These are phyloP conservation scores for Calonectria multiphialidica DNA, from an alignment of 2,329 filamentous ascomycete species.

Conservation along the genomic window DNA sequence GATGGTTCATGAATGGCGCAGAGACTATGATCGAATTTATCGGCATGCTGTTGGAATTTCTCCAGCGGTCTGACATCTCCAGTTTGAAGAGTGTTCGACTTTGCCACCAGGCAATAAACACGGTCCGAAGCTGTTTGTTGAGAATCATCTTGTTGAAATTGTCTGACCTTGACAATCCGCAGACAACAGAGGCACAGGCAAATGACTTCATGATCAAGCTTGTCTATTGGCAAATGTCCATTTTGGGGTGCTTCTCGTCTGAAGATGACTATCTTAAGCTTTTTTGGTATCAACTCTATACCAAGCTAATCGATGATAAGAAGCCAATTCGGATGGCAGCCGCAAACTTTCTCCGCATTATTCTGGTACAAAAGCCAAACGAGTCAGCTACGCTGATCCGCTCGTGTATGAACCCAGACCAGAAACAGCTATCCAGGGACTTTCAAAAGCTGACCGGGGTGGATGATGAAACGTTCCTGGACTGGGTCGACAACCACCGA, in stretches of 20 bases:
- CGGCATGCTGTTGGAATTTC: constrained; percentile 86
- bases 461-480: constrained; percentile 88
- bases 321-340: constrained; percentile 78
- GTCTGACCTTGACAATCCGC: constrained; percentile 81
- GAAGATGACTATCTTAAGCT: constrained; percentile 88
- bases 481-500: constrained; percentile 88
- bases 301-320: constrained; percentile 81
- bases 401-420: constrained; percentile 77
- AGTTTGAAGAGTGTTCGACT: constrained; percentile 89
- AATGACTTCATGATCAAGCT: constrained; percentile 85
- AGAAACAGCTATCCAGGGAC: constrained; percentile 77
- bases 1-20: constrained; percentile 93
- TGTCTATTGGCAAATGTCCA: constrained; percentile 94
- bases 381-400: constrained; percentile 82
- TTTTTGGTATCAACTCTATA: constrained; percentile 93
- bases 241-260: constrained; percentile 81
- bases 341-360: constrained; percentile 88
- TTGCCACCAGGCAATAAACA: constrained; percentile 84
- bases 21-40: constrained; percentile 87
- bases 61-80: constrained; percentile 87
- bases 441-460: constrained; percentile 89
- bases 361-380: constrained; percentile 92
- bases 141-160: constrained; percentile 83
- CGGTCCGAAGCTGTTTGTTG: constrained; percentile 82
- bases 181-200: constrained; percentile 71